A percentile compares a stretch with the other conserved stretches of the same genome.
Conservation (phyloP, 1,139 yeast species). For the Suhomyces coccinellae region DNA sequence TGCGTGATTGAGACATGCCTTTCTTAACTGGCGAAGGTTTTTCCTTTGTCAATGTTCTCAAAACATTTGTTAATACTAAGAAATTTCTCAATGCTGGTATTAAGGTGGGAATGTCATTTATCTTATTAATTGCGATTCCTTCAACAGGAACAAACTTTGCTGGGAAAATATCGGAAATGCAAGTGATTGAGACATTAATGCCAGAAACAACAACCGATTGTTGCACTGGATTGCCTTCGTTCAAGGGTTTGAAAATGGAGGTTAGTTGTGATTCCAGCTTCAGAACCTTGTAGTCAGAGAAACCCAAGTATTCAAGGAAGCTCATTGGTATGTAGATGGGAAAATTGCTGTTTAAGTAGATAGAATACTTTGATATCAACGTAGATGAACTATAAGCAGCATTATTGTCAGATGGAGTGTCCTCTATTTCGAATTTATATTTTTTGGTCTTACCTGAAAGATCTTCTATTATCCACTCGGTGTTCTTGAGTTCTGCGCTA, state of each 20-base stretch:
- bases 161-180: conserved; percentile 10
- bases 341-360: conserved; percentile 26
- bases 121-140: conserved; percentile 23
- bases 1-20: conserved; percentile 7
- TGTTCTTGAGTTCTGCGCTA: conserved; percentile 22
- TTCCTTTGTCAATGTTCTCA: conserved; percentile 4
- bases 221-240: conserved; percentile 19
- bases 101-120: conserved; percentile 27
- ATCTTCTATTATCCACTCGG: conserved; percentile 21
- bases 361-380: conserved; percentile 15
- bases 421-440: conserved; percentile 16
- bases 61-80: conserved; percentile 28
- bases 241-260: conserved; percentile 20
- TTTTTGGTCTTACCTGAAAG: conserved; percentile 6
- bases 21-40: not conserved
- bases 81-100: conserved; percentile 36
- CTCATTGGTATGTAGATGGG: conserved; percentile 30
- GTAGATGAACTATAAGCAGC: conserved; percentile 4
- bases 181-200: conserved; percentile 6
- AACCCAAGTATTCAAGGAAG: conserved; percentile 34
- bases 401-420: conserved; percentile 6
- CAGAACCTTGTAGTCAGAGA: conserved; percentile 12
- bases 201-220: not conserved
- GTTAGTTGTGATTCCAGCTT: conserved; percentile 6
- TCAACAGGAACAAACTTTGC: conserved; percentile 21